phyloP scores from a whole-genome alignment of 805 yeast genomes.

The Candida ipomoeae region DNA sequence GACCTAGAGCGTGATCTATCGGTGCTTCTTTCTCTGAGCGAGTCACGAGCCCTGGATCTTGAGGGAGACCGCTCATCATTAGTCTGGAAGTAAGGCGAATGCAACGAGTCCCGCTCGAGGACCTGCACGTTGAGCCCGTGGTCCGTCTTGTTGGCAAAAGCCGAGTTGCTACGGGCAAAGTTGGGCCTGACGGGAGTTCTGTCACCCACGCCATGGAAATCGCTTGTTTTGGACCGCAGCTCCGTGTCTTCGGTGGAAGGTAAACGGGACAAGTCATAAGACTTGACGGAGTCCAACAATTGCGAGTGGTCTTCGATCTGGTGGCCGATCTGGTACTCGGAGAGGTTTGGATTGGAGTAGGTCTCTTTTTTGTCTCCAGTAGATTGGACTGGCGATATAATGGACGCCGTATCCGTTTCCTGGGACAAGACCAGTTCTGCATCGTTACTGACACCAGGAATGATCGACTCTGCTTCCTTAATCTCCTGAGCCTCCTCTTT shows the following conservation, averaged over 20 bases:
- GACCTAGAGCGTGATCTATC: conserved; percentile 26
- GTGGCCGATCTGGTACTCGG: conserved; percentile 41
- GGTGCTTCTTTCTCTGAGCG: conserved; percentile 9
- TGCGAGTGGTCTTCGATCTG: conserved; percentile 36
- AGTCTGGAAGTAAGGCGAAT: conserved; percentile 17
- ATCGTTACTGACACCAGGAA: too few relatives aligned
- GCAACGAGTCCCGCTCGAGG: conserved; percentile 16
- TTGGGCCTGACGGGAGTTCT: conserved; percentile 6
- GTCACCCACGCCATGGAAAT: conserved; percentile 8
- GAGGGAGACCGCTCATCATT: conserved; percentile 15
- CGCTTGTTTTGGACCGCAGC: conserved; percentile 14
- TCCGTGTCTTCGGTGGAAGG: conserved; percentile 18
- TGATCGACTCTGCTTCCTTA: too few relatives aligned
- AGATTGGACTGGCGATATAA: conserved; percentile 5
- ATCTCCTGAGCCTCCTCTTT: too few relatives aligned
- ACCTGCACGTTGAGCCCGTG: conserved; percentile 13
- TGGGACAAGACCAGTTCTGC: too few relatives aligned
- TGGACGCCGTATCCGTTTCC: conserved; percentile 2
- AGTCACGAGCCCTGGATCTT: conserved; percentile 31
- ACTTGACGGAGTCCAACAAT: conserved; percentile 32
- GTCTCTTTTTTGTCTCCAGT: conserved; percentile 8
- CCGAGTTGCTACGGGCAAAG: conserved; percentile 11
- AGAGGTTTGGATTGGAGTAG: conserved; percentile 42
- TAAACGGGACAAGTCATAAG: conserved; percentile 30
- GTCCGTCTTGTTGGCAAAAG: conserved; percentile 8